A percentile compares a stretch with the other conserved stretches of the same genome.
These are phyloP conservation scores for Phytopythium chamaehyphon DNA, from an alignment of 352 stramenopile genomes.

Conservation along the genomic window DNA sequence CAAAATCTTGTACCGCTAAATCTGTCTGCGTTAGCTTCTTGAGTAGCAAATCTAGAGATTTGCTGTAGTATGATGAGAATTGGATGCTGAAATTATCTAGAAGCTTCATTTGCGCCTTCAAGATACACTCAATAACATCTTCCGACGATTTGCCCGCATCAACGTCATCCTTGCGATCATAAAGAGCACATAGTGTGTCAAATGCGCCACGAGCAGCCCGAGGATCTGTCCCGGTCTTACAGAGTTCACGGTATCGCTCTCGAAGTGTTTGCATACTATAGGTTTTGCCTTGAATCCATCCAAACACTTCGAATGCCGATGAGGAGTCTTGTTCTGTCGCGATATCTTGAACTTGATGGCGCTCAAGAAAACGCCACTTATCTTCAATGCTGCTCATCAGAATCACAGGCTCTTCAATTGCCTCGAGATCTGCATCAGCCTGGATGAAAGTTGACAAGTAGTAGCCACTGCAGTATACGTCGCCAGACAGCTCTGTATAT, in stretches of 20 bases:
- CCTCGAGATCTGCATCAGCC: constrained; percentile 43
- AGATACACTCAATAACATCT: constrained; percentile 68
- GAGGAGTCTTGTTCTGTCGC: constrained; percentile 40
- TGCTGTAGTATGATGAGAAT: constrained; percentile 75
- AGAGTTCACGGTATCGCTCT: constrained; percentile 61
- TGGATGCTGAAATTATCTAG: constrained; percentile 72
- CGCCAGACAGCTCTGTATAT: constrained; percentile 65
- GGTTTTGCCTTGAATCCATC: constrained; percentile 40
- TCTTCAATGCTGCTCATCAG: constrained; percentile 78
- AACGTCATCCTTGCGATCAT: constrained; percentile 49
- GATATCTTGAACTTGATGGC: constrained; percentile 39
- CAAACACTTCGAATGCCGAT: constrained; percentile 61
- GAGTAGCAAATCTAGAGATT: constrained; percentile 56
- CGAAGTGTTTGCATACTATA: constrained; percentile 55
- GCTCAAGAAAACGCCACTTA: constrained; percentile 59
- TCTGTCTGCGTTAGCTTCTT: constrained; percentile 11
- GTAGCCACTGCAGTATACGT: constrained; percentile 74
- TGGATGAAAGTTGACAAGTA: constrained; percentile 69
- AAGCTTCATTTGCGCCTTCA: constrained; percentile 59
- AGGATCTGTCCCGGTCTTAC: constrained; percentile 36
- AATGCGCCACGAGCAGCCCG: constrained; percentile 54
- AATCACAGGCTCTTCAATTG: constrained; percentile 70
- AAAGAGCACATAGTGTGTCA: constrained; percentile 42
- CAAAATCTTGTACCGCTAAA: constrained; percentile 10
- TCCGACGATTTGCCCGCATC: constrained; percentile 50